Conservation (phyloP, 2,329 filamentous ascomycete genomes). For the Purpureocillium takamizusanense region DNA sequence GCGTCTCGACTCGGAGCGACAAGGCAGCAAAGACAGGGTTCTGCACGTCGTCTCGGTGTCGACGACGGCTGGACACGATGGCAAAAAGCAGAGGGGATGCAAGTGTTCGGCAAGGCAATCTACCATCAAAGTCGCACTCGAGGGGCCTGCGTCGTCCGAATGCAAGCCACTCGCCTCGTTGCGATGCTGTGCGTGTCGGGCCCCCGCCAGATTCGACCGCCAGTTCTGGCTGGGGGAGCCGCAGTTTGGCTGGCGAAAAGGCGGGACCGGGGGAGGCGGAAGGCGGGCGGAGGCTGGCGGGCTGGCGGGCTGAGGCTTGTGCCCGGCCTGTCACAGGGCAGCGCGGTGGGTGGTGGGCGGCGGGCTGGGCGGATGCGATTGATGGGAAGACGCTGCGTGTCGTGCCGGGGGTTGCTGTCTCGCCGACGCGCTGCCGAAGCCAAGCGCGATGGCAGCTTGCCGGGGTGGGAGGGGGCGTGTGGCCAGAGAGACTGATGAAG, state of each 20-base stretch:
- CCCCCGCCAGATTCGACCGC: constrained; percentile 7
- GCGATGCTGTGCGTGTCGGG: constrained; percentile 2
- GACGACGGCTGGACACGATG: neutral
- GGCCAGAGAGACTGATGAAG: neutral
- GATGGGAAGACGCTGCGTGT: constrained; percentile 1
- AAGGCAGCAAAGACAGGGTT: neutral
- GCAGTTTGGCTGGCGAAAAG: constrained; percentile 11
- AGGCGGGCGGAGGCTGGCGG: neutral
- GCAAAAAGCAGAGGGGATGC: neutral
- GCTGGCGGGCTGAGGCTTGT: constrained; percentile 2
- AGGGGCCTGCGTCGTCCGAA: neutral
- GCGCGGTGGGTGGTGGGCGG: neutral
- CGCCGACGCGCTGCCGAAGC: constrained; percentile 7
- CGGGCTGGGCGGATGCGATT: neutral
- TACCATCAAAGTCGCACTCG: constrained; percentile 1
- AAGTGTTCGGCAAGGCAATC: neutral
- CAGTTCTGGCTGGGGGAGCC: constrained; percentile 9
- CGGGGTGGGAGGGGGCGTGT: neutral
- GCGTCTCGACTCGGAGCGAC: neutral
- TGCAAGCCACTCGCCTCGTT: constrained; percentile 2
- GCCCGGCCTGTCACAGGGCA: neutral
- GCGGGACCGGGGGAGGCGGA: constrained; percentile 4
- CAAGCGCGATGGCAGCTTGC: neutral
- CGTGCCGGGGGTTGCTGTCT: constrained; percentile 1
- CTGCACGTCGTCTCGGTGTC: neutral